phyloP scores from a whole-genome alignment of 345 rosid species.

The Aurinia saxatilis region DNA sequence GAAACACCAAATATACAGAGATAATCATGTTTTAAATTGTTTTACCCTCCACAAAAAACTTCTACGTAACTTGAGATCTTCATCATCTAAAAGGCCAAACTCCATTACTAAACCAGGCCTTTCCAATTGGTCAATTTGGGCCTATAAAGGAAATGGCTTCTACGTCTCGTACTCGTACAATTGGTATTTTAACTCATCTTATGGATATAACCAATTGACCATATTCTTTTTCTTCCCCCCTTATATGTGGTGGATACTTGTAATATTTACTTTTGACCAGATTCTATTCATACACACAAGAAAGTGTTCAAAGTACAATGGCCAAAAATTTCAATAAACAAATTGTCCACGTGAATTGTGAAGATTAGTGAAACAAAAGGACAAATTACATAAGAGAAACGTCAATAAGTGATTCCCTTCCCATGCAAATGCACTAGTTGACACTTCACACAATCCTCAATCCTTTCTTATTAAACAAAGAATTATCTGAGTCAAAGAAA shows the following conservation, averaged over 20 bases:
- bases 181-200: background rate
- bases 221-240: background rate
- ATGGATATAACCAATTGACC: constrained; percentile 2
- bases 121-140: background rate
- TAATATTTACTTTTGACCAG: background rate
- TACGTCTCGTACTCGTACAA: background rate
- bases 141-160: background rate
- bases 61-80: too few species aligned
- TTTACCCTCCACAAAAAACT: too few species aligned
- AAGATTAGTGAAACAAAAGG: background rate
- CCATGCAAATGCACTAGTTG: constrained; percentile 16
- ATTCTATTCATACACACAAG: constrained; percentile 1
- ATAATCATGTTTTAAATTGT: too few species aligned
- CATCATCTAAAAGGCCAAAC: too few species aligned
- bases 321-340: background rate
- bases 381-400: background rate
- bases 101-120: background rate
- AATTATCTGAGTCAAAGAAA: background rate
- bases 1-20: too few species aligned
- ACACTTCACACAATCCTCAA: constrained; percentile 6
- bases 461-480: background rate
- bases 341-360: constrained; percentile 1
- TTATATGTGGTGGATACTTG: background rate
- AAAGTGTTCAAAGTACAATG: background rate
- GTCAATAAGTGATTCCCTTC: constrained; percentile 8